Percentiles rank a stretch among this genome's conserved stretches.
These are phyloP conservation scores for Albugo candida DNA, from an alignment of 352 stramenopile genomes.

Conservation along the genomic window DNA sequence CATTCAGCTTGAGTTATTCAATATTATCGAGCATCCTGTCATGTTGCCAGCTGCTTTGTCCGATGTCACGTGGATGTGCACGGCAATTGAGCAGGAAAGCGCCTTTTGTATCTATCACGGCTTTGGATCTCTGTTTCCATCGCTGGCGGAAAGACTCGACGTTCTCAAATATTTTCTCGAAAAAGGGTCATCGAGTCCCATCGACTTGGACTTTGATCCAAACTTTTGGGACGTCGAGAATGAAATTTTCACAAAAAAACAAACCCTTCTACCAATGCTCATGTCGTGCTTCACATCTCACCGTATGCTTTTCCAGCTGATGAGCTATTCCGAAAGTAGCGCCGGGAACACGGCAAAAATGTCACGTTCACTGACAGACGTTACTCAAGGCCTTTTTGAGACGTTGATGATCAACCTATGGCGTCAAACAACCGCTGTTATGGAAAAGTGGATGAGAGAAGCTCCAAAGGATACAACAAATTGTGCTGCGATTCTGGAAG, in stretches of 20 bases:
- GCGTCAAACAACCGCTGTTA: slow-evolving; percentile 13
- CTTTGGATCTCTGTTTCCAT: slow-evolving; percentile 64
- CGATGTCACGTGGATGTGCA: slow-evolving; percentile 46
- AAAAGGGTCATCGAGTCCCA: slow-evolving; percentile 7
- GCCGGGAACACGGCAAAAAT: background rate
- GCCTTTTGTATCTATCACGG: slow-evolving; percentile 58
- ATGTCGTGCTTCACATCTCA: slow-evolving; percentile 61
- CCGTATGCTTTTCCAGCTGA: slow-evolving; percentile 72
- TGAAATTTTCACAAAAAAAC: slow-evolving; percentile 17
- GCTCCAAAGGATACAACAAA: too few relatives aligned
- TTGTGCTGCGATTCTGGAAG: slow-evolving; percentile 10
- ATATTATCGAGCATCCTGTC: slow-evolving; percentile 32
- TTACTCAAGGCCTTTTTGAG: slow-evolving; percentile 22
- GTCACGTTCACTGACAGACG: slow-evolving; percentile 6
- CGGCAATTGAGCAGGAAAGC: slow-evolving; percentile 62
- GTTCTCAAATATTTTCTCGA: slow-evolving; percentile 67
- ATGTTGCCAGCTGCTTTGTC: slow-evolving; percentile 1
- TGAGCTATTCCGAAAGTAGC: slow-evolving; percentile 6
- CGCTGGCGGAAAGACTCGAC: slow-evolving; percentile 46
- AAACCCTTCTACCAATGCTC: slow-evolving; percentile 61
- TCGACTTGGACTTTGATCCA: too few relatives aligned
- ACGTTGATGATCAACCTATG: slow-evolving; percentile 42
- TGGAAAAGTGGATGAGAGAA: slow-evolving; percentile 1
- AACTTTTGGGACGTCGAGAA: too few relatives aligned
- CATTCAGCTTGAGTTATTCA: slow-evolving; percentile 50